A percentile compares a stretch with the other conserved stretches of the same genome.
Evolutionary conservation across 1,139 yeast genomes (phyloP).

Genomic region (Casaregolazyma lundiana): DNA sequence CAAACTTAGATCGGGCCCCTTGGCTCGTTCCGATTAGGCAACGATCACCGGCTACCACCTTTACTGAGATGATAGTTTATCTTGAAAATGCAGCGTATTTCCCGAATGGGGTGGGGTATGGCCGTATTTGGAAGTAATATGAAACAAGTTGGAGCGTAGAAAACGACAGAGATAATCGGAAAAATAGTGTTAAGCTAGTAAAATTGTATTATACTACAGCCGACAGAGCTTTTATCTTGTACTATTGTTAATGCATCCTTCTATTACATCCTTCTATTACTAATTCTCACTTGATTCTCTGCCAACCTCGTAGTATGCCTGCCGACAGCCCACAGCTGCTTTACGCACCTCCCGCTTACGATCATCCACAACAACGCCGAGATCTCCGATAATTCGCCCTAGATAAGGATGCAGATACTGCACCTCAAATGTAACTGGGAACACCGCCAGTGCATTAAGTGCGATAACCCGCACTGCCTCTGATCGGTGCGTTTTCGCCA

Average conservation of each 20-base stretch:
- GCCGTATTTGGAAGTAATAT: not conserved
- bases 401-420: slow-evolving; percentile 50
- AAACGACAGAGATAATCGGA: not conserved
- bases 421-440: slow-evolving; percentile 42
- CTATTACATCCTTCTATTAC: not conserved
- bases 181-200: too few species aligned
- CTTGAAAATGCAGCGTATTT: not conserved
- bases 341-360: slow-evolving; percentile 68
- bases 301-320: slow-evolving; percentile 56
- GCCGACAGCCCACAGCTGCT: slow-evolving; percentile 74
- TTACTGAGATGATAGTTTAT: not conserved
- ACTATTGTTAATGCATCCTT: too few species aligned
- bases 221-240: too few species aligned
- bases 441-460: slow-evolving; percentile 49
- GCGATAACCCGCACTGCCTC: slow-evolving; percentile 52
- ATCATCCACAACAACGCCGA: slow-evolving; percentile 63
- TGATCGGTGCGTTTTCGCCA: slow-evolving; percentile 17
- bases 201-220: too few species aligned
- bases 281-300: not conserved
- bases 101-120: not conserved
- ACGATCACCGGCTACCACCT: not conserved
- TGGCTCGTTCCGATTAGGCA: not conserved
- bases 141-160: not conserved
- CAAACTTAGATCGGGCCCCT: not conserved
- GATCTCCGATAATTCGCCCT: slow-evolving; percentile 43